Evolutionary conservation across 164 flowering plant genomes (phyloP).

Genomic region (Liriodendron chinense): DNA sequence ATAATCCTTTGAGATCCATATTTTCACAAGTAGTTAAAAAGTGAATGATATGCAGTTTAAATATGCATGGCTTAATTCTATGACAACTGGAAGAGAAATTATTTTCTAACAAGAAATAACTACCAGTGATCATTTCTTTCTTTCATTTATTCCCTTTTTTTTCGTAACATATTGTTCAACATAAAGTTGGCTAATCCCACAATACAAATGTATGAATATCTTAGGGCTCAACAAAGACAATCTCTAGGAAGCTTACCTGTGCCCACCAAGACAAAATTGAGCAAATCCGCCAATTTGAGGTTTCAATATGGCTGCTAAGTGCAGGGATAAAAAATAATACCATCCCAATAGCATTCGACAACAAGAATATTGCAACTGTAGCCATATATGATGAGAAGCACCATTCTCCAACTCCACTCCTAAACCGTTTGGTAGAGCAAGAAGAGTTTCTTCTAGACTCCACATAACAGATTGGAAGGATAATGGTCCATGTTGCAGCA

Average conservation of each 20-base stretch:
- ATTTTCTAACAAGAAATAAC: too few relatives aligned
- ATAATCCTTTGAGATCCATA: neutral
- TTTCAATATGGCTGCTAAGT: conserved; percentile 76
- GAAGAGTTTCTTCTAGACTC: conserved; percentile 54
- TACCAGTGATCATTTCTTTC: too few relatives aligned
- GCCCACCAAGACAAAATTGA: conserved; percentile 73
- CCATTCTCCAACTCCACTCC: conserved; percentile 65
- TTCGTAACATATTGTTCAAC: too few relatives aligned
- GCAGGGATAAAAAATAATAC: conserved; percentile 84
- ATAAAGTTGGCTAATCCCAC: neutral
- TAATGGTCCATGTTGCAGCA: conserved; percentile 77
- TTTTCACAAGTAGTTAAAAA: neutral
- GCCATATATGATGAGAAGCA: conserved; percentile 86
- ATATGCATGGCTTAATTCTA: neutral
- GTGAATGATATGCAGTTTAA: neutral
- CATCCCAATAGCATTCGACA: conserved; percentile 70
- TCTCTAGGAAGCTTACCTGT: conserved; percentile 48
- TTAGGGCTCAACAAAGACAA: neutral
- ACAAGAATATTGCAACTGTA: conserved; percentile 63
- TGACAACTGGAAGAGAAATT: neutral
- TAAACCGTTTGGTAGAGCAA: conserved; percentile 47
- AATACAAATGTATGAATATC: neutral
- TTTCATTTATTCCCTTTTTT: too few relatives aligned
- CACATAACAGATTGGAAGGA: conserved; percentile 75
- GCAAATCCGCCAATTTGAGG: conserved; percentile 54